Base-by-base conservation (phyloP, 139 green algal genomes). In the Chlorella sorokiniana region DNA sequence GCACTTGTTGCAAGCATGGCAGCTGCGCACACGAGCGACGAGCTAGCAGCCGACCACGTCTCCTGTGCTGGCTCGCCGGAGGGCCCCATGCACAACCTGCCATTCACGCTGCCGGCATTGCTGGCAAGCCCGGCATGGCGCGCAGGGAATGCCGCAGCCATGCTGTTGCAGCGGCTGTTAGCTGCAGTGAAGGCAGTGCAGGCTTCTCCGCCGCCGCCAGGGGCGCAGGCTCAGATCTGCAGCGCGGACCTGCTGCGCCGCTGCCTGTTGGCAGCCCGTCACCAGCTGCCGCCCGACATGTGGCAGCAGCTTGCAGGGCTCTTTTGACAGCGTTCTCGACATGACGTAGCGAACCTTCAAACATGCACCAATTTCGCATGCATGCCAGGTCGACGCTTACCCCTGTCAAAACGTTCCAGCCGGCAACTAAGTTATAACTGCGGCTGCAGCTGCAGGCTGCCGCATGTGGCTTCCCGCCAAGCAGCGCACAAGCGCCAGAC, bases 381-480 rank as follows among this genome's bases (percentile, higher is more conserved):
- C n/a, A n/a, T n/a, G n/a, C n/a, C n/a, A n/a, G n/a, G n/a, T n/a
- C n/a, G n/a, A n/a, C n/a, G n/a, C n/a, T n/a, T n/a, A n/a, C n/a
- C n/a, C n/a, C n/a, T n/a, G n/a, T n/a, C n/a, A n/a, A n/a, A n/a
- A n/a, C n/a, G n/a, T n/a, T n/a, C n/a, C n/a, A n/a, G n/a, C n/a
- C n/a, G n/a, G n/a, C n/a, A n/a, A n/a, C n/a, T 4, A 5, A 4
- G 54, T 3, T 16, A 27, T 4, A 33, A 8, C 54, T 33, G 18
- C 25, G 4, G 1, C 54, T 5, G 35, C 65, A 52, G 35, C 33
- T 14, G 37, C 31, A 16, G 16, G 69, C 73, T 69, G 73, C 56
- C 56, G 16, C 75, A 81, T 81, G 75, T 81, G 75, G n/a, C 40
- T 59, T 4, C 40, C 75, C 20, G 75, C 75, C 40, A 81, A 22